Percentiles rank a stretch among this genome's conserved stretches.
These are phyloP conservation scores for Jaltomata sinuosa DNA, from an alignment of 257 asterid species.

Conservation along the genomic window DNA sequence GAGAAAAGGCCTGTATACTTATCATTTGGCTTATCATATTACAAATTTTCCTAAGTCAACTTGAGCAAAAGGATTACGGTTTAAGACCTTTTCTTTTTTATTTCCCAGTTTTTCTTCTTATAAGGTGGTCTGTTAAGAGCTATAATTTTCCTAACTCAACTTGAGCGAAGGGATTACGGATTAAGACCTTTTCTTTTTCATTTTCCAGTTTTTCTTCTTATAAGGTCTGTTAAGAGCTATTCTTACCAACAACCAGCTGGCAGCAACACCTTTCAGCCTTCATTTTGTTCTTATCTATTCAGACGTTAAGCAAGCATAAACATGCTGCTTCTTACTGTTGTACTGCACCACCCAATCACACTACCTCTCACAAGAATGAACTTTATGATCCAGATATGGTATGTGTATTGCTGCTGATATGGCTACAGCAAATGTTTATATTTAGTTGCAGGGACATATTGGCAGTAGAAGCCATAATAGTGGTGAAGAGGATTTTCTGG, in stretches of 20 bases:
- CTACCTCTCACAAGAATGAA: neutral
- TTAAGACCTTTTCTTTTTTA: neutral
- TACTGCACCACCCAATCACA: neutral
- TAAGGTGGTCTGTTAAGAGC: neutral
- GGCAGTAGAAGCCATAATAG: neutral
- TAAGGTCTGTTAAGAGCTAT: neutral
- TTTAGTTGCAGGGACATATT: neutral
- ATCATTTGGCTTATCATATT: neutral
- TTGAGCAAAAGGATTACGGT: neutral
- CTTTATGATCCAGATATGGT: neutral
- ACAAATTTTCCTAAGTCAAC: neutral
- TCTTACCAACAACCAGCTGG: neutral
- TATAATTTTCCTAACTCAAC: neutral
- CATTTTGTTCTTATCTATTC: neutral
- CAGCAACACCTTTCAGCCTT: neutral
- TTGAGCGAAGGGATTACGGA: neutral
- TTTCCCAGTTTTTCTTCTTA: neutral
- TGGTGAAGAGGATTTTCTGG: neutral
- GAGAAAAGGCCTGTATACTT: neutral
- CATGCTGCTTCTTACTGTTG: neutral
- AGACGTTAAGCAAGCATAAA: neutral
- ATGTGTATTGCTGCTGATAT: neutral
- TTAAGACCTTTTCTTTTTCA: neutral
- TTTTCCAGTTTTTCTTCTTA: neutral
- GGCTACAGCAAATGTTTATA: neutral